Conservation (phyloP, 1,284 basidiomycete genomes). For the Sanguinoderma infundibulare region DNA sequence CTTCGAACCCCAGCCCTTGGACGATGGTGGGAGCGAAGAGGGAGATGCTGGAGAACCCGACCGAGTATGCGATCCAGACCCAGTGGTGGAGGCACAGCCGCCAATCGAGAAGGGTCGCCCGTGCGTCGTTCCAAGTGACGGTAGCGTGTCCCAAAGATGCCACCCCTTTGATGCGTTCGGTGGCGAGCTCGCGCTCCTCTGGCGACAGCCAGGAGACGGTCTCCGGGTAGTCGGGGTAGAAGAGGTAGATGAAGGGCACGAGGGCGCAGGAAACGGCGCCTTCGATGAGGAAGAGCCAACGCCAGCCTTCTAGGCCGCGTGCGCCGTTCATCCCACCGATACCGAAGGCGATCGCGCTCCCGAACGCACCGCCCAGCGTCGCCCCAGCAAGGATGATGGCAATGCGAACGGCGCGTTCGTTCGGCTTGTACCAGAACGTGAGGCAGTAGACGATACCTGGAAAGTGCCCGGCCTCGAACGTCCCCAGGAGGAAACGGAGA, state of each 20-base stretch:
- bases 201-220: constrained; percentile 43
- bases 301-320: constrained; percentile 39
- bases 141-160: constrained; percentile 34
- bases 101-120: constrained; percentile 36
- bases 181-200: constrained; percentile 38
- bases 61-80: constrained; percentile 37
- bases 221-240: constrained; percentile 50
- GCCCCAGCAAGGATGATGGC: constrained; percentile 43
- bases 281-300: constrained; percentile 52
- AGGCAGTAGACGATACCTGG: constrained; percentile 57
- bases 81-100: constrained; percentile 39
- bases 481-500: constrained; percentile 62
- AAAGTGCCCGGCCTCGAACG: constrained; percentile 69
- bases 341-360: constrained; percentile 45
- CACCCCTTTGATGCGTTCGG: constrained; percentile 32
- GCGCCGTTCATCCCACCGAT: constrained; percentile 39
- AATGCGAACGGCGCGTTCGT: constrained; percentile 43
- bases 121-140: constrained; percentile 34
- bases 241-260: constrained; percentile 42
- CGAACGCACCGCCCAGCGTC: constrained; percentile 48
- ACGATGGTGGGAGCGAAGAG: constrained; percentile 43
- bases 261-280: constrained; percentile 46
- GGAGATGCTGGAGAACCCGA: constrained; percentile 41
- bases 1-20: constrained; percentile 48
- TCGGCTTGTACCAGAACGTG: constrained; percentile 47